These are phyloP conservation scores for Erigeron philadelphicus DNA, from an alignment of 140 eudicot genomes.

Conservation along the genomic window DNA sequence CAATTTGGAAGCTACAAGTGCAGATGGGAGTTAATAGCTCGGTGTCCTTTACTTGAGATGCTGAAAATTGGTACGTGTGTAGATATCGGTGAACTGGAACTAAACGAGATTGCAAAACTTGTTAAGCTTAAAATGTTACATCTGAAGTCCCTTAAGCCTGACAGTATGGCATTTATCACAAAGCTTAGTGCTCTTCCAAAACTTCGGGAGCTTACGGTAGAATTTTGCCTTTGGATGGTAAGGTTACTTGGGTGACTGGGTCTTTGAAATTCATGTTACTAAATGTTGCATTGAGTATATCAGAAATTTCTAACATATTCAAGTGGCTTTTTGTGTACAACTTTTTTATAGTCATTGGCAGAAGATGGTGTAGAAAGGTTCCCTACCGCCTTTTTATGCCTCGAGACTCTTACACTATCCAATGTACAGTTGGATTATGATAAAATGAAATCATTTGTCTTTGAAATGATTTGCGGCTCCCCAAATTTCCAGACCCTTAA, in stretches of 20 bases:
- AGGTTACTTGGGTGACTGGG: background rate
- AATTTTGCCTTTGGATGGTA: background rate
- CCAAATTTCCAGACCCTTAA: conserved; percentile 11
- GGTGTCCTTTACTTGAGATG: conserved; percentile 20
- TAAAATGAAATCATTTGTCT: background rate
- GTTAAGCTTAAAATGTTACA: conserved; percentile 1
- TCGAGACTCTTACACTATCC: background rate
- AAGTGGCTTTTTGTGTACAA: background rate
- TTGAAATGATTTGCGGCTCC: conserved; percentile 15
- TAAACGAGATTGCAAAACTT: conserved; percentile 10
- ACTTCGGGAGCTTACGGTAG: background rate
- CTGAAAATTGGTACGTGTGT: background rate
- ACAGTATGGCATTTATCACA: background rate
- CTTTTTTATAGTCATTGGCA: background rate
- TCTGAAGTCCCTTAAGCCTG: background rate
- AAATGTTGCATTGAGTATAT: background rate
- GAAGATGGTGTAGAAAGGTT: background rate
- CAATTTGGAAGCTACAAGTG: too few relatives aligned
- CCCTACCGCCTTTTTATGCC: background rate
- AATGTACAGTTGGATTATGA: background rate
- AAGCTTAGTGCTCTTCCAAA: background rate
- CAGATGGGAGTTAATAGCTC: background rate
- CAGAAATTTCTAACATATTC: background rate
- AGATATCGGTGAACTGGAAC: background rate
- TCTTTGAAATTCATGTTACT: background rate